Conservation (phyloP, 2,329 filamentous ascomycete genomes). For the Salinomyces thailandicus region DNA sequence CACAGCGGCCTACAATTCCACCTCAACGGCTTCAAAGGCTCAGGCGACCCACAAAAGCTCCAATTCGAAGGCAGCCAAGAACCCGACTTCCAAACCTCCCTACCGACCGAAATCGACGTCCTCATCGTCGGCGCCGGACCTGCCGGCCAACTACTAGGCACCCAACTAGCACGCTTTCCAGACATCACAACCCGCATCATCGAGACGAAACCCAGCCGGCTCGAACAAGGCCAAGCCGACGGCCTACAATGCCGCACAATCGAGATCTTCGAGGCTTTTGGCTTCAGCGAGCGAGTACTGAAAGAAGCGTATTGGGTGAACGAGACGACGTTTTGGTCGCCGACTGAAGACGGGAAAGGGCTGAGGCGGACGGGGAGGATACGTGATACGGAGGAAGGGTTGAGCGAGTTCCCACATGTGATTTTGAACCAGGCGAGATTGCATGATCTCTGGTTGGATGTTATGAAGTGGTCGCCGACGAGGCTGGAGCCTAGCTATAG, state of each 20-base stretch:
- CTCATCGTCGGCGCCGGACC: conserved; percentile 44
- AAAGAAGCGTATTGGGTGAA: conserved; percentile 59
- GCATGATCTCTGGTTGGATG: conserved; percentile 39
- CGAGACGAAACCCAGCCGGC: conserved; percentile 21
- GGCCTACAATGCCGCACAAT: conserved; percentile 56
- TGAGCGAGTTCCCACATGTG: conserved; percentile 55
- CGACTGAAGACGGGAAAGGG: conserved; percentile 43
- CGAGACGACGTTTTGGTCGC: conserved; percentile 54
- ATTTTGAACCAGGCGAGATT: conserved; percentile 63
- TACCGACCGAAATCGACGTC: conserved; percentile 34
- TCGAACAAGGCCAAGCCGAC: conserved; percentile 36
- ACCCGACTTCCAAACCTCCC: conserved; percentile 22
- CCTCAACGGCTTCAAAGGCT: conserved; percentile 25
- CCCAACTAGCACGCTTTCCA: conserved; percentile 39
- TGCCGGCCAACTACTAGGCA: conserved; percentile 38
- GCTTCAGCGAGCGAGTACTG: conserved; percentile 53
- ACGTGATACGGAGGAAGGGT: conserved; percentile 50
- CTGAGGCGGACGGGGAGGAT: conserved; percentile 51
- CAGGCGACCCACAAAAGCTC: conserved; percentile 21
- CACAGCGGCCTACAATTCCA: conserved; percentile 23
- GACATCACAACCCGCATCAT: conserved; percentile 41
- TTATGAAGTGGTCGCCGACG: conserved; percentile 24
- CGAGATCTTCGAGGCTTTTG: conserved; percentile 65
- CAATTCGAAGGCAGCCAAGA: conserved; percentile 18
- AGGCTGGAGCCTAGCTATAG: conserved; percentile 23